A percentile compares a stretch with the other conserved stretches of the same genome.
Conservation (phyloP, 352 stramenopile genomes). For the Globisporangium paddicum region DNA sequence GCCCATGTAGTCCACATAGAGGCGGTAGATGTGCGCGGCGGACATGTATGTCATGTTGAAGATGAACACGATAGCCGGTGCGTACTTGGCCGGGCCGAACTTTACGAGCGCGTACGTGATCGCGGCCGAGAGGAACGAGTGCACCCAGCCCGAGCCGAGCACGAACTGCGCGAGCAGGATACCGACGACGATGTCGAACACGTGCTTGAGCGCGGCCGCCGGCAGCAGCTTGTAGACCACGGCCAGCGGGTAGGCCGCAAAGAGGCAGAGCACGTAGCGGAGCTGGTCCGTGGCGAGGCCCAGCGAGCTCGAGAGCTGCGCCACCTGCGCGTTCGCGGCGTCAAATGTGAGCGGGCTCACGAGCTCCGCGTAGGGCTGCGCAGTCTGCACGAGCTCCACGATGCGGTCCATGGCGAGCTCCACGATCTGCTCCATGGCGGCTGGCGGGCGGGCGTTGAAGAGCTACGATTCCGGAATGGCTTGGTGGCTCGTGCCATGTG, state of each 20-base stretch:
- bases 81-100: slow-evolving; percentile 42
- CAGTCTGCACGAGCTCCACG: slow-evolving; percentile 27
- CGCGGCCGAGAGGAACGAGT: slow-evolving; percentile 90
- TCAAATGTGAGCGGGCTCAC: slow-evolving; percentile 53
- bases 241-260: slow-evolving; percentile 92
- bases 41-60: slow-evolving; percentile 95
- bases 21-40: slow-evolving; percentile 91
- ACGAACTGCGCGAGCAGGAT: slow-evolving; percentile 94
- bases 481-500: neutral
- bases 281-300: slow-evolving; percentile 57
- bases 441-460: neutral
- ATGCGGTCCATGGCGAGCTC: slow-evolving; percentile 31
- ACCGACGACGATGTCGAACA: slow-evolving; percentile 90
- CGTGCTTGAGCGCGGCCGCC: slow-evolving; percentile 85
- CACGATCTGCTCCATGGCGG: slow-evolving; percentile 16
- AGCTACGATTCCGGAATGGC: slow-evolving; percentile 5
- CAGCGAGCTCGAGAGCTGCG: slow-evolving; percentile 29
- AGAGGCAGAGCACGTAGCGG: slow-evolving; percentile 89
- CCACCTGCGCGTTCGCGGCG: slow-evolving; percentile 40
- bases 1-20: slow-evolving; percentile 96
- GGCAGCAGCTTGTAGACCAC: slow-evolving; percentile 88
- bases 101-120: slow-evolving; percentile 90
- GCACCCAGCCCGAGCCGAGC: slow-evolving; percentile 90
- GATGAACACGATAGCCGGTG: slow-evolving; percentile 87
- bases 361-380: slow-evolving; percentile 50